Conservation (phyloP, 1,139 yeast species). For the Casaregolazyma lundiana region DNA sequence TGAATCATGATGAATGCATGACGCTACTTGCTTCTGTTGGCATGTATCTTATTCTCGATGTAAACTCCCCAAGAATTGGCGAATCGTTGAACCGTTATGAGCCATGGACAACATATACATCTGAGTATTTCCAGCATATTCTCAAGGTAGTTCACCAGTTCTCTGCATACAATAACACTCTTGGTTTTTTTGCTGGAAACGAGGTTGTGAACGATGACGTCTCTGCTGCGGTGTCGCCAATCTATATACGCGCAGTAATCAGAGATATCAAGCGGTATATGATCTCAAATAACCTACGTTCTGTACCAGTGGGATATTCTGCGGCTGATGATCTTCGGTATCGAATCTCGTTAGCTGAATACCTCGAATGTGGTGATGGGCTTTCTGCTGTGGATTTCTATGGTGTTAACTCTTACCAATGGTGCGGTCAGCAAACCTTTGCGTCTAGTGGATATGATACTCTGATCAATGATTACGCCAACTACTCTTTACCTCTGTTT, state of each 20-base stretch:
- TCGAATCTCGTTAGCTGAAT: constrained; percentile 71
- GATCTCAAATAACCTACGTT: constrained; percentile 51
- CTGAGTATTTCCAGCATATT: constrained; percentile 65
- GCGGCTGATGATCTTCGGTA: constrained; percentile 88
- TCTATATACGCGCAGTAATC: constrained; percentile 69
- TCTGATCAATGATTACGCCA: constrained; percentile 54
- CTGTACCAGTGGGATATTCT: constrained; percentile 88
- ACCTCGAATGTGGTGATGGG: constrained; percentile 70
- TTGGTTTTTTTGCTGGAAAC: constrained; percentile 93
- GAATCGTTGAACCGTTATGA: constrained; percentile 83
- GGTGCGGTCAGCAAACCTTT: constrained; percentile 78
- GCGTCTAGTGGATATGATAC: constrained; percentile 63
- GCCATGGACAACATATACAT: constrained; percentile 80
- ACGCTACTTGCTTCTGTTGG: constrained; percentile 86
- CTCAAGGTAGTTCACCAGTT: constrained; percentile 80
- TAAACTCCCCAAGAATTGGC: constrained; percentile 74
- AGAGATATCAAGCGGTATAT: constrained; percentile 78
- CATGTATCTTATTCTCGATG: constrained; percentile 83
- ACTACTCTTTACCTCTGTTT: constrained; percentile 72
- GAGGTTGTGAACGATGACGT: constrained; percentile 78
- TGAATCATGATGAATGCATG: constrained; percentile 90
- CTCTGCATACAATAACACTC: constrained; percentile 76
- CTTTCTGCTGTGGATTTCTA: constrained; percentile 76
- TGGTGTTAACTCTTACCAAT: constrained; percentile 92
- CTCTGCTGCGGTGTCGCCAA: constrained; percentile 47